Conservation (phyloP, 768 basidiomycete species). For the Tulasnella sp. region DNA sequence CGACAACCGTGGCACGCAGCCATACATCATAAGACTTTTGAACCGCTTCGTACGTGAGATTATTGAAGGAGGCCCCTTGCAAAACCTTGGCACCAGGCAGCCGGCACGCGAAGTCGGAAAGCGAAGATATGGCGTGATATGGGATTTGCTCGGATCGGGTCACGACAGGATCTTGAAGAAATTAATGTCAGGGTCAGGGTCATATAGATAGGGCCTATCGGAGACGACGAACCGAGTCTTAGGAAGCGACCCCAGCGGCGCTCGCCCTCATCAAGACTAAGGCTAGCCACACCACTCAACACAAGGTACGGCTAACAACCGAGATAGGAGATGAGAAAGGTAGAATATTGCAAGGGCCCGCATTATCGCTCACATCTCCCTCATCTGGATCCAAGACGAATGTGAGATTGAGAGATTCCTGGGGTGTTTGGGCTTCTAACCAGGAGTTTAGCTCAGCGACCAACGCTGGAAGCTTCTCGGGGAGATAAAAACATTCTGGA, state of each 20-base stretch:
- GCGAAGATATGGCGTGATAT: background rate
- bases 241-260: too few species aligned
- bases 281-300: too few species aligned
- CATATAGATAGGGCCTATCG: too few species aligned
- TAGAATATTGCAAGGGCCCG: too few species aligned
- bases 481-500: background rate
- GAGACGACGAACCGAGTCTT: too few species aligned
- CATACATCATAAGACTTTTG: background rate
- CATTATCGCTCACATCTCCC: too few species aligned
- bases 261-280: too few species aligned
- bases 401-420: background rate
- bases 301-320: too few species aligned
- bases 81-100: background rate
- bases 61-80: background rate
- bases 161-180: too few species aligned
- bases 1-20: background rate
- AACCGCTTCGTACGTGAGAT: background rate
- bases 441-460: background rate
- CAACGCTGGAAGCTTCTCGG: conserved; percentile 2
- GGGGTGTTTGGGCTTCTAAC: background rate
- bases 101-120: background rate
- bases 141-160: too few species aligned
- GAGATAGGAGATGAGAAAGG: too few species aligned
- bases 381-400: background rate
- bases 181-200: too few species aligned